phyloP scores from a whole-genome alignment of 2,329 filamentous ascomycete species.

The Epichloe amarillans region DNA sequence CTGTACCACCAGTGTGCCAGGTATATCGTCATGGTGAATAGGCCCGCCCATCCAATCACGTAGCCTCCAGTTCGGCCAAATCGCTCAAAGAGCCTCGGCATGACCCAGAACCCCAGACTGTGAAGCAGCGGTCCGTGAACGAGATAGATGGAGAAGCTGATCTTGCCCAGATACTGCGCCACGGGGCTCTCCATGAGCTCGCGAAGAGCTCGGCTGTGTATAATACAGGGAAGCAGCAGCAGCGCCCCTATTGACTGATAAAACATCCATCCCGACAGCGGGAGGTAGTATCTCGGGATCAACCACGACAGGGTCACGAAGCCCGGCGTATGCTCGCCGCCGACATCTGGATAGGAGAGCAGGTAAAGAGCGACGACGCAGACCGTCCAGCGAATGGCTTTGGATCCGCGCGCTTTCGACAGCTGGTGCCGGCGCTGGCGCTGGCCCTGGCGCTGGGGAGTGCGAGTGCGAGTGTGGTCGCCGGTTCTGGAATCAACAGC shows the following conservation, averaged over 20 bases:
- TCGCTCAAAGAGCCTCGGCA: constrained; percentile 26
- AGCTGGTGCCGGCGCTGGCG: neutral
- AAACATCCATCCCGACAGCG: constrained; percentile 26
- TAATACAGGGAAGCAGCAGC: constrained; percentile 21
- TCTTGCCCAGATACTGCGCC: constrained; percentile 24
- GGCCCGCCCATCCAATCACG: constrained; percentile 18
- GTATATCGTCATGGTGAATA: constrained; percentile 20
- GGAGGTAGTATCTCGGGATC: constrained; percentile 23
- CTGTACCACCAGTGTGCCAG: constrained; percentile 22
- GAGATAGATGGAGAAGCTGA: constrained; percentile 30
- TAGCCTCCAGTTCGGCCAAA: constrained; percentile 19
- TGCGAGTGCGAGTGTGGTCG: neutral
- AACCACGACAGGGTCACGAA: constrained; percentile 20
- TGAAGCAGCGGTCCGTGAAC: constrained; percentile 43
- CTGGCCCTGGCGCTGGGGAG: too few species aligned
- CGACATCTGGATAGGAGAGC: constrained; percentile 26
- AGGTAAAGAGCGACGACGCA: constrained; percentile 23
- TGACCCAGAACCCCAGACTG: constrained; percentile 46
- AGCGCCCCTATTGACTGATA: constrained; percentile 25
- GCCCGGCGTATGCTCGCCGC: constrained; percentile 24
- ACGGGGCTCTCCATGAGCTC: constrained; percentile 16
- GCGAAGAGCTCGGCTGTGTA: constrained; percentile 19
- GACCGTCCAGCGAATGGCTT: constrained; percentile 13
- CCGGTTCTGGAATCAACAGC: neutral
- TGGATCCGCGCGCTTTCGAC: neutral